Base-by-base conservation (phyloP, 345 rosid species). In the Eucalyptus grandis region DNA sequence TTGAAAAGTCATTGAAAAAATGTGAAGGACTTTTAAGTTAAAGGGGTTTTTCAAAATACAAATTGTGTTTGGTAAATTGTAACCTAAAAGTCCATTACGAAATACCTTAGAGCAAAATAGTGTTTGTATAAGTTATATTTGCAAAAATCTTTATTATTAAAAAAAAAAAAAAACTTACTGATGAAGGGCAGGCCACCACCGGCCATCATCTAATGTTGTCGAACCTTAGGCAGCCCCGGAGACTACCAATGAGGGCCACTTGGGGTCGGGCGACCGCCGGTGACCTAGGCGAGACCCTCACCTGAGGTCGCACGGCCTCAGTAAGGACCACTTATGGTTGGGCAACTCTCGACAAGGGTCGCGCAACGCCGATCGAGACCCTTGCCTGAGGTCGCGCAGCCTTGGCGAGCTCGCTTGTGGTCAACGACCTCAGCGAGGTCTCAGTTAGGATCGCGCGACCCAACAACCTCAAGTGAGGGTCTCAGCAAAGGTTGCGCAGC, bases 271-370 rank as follows among this genome's bases (percentile, higher is more conserved):
- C 0, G 56, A 51, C 9, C 2, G 9, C 2, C 2, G 4, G 1
- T 0, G 4, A 51, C 21, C 54, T 8, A 51, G 7, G 4, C 3
- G 0, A 51, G 21, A 51, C 54, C 21, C 54, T 51, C 1, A 4
- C 54, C 2, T 6, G 1, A 51, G 54, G 54, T 51, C 8, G 1
- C 54, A 3, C 0, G 53, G 19, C 53, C 21, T 50, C 1, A 2
- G 2, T 1, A 0, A 50, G 19, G 53, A 19, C 2, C 3, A 0
- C 4, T 3, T 50, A 1, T 8, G 1, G 1, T 50, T 0, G 0
- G 21, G 19, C 1, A 0, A 50, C 53, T 7, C 51, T 3, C 1
- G 0, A 1, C 21, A 50, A 50, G 2, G 53, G 19, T 50, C 0
- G 19, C 1, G 3, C 7, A 0, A 50, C 1, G 1, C 3, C 1